Evolutionary conservation across 2,329 filamentous ascomycete species (phyloP).

Genomic region (Leptodontidium sp.): DNA sequence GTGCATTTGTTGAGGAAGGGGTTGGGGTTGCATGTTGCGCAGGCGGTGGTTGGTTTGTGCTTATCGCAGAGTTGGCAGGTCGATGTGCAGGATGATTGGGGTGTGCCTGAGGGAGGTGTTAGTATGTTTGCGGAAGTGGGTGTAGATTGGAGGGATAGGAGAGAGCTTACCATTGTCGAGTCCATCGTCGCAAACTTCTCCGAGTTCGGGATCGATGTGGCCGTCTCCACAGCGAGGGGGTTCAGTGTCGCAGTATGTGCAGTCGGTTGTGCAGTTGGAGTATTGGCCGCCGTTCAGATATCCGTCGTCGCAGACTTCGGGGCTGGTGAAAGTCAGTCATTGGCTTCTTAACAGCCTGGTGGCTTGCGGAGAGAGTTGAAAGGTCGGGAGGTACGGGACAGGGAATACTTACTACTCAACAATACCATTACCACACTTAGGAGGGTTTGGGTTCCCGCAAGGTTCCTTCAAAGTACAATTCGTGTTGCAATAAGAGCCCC

Average conservation of each 20-base stretch:
- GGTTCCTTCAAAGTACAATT: conserved; percentile 18
- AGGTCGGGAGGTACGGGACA: not conserved
- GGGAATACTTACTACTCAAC: not conserved
- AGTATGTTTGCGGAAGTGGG: not conserved
- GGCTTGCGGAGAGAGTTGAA: too few relatives aligned
- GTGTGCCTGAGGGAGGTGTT: not conserved
- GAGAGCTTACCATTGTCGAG: conserved; percentile 21
- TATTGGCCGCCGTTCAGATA: conserved; percentile 15
- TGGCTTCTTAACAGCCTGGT: not conserved
- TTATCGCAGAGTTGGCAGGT: conserved; percentile 4
- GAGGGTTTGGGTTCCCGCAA: conserved; percentile 21
- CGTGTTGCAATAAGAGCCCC: conserved; percentile 13
- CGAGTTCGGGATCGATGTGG: conserved; percentile 5
- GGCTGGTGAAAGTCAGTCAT: not conserved
- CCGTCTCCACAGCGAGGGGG: conserved; percentile 17
- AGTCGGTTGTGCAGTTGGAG: conserved; percentile 23
- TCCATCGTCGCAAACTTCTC: conserved; percentile 22
- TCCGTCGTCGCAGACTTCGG: conserved; percentile 20
- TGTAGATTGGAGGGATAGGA: not conserved
- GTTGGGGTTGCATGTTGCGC: conserved; percentile 26
- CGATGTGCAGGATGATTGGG: not conserved
- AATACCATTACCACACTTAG: conserved; percentile 17
- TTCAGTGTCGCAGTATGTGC: conserved; percentile 3
- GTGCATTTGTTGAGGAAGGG: conserved; percentile 27
- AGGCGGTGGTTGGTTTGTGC: not conserved